Conservation (phyloP, 208 protist species). For the Acanthamoeba divionensis region DNA sequence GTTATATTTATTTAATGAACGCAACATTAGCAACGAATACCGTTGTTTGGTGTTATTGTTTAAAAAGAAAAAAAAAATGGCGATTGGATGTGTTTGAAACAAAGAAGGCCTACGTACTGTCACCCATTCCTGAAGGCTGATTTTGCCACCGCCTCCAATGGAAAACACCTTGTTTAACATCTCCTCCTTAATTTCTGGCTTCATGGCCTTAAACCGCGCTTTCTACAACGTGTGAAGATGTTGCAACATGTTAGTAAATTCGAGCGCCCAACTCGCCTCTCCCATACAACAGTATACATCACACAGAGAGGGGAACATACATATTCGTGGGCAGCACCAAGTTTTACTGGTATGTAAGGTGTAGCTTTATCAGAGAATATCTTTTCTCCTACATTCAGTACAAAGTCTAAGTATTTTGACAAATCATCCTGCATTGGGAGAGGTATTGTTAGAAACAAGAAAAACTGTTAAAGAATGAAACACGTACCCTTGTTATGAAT, state of each 20-base stretch:
- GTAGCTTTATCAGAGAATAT: slow-evolving; percentile 1
- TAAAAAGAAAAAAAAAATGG: not conserved
- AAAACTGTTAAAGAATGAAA: not conserved
- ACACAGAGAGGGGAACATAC: not conserved
- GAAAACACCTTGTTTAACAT: slow-evolving; percentile 23
- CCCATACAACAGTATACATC: too few relatives aligned
- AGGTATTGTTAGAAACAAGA: not conserved
- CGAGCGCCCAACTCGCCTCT: too few relatives aligned
- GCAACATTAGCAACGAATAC: not conserved
- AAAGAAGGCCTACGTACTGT: not conserved
- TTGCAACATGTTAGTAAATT: too few relatives aligned
- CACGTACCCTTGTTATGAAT: not conserved
- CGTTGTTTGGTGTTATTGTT: not conserved
- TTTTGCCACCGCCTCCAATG: not conserved
- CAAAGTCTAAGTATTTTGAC: not conserved
- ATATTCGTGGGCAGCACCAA: slow-evolving; percentile 19
- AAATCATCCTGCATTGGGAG: not conserved
- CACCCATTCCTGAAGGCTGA: not conserved
- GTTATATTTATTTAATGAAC: not conserved
- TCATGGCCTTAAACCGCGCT: slow-evolving; percentile 10
- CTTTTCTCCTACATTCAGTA: slow-evolving; percentile 10
- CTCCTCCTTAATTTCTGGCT: slow-evolving; percentile 14
- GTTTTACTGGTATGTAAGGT: not conserved
- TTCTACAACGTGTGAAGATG: not conserved
- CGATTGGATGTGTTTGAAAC: not conserved